Percentiles rank a stretch among this genome's conserved stretches.
These are phyloP conservation scores for Fusarium tanahbumbuense DNA, from an alignment of 2,329 filamentous ascomycete species.

Conservation along the genomic window DNA sequence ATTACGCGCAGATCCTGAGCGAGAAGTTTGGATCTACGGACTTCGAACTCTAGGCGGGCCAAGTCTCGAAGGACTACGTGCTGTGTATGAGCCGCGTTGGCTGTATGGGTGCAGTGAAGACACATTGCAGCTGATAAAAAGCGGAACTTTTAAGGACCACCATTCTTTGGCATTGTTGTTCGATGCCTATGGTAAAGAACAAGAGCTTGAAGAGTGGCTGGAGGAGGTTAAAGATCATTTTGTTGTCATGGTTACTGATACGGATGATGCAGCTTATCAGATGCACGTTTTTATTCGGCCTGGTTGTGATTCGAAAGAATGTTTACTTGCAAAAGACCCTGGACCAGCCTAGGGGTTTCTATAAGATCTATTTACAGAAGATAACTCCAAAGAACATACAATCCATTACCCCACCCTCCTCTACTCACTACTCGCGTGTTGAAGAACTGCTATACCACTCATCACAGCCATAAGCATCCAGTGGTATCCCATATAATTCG, in stretches of 20 bases:
- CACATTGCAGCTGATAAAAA: neutral
- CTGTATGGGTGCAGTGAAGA: neutral
- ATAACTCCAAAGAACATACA: neutral
- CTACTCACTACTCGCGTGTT: neutral
- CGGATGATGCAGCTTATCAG: neutral
- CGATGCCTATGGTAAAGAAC: neutral
- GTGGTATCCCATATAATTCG: slow-evolving; percentile 25
- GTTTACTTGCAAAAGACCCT: neutral
- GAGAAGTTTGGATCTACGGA: neutral
- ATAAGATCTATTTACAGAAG: neutral
- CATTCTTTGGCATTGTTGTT: neutral
- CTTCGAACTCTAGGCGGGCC: neutral
- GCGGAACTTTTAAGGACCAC: rapidly evolving
- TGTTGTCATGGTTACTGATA: neutral
- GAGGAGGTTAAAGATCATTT: neutral
- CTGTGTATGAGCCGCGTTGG: neutral
- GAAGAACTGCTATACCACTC: slow-evolving; percentile 17
- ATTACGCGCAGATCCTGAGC: neutral
- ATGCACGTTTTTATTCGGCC: neutral
- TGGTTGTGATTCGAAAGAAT: neutral
- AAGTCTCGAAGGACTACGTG: neutral
- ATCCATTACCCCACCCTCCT: neutral
- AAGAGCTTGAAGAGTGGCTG: neutral
- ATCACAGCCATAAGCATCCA: slow-evolving; percentile 29
- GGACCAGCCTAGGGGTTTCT: neutral